Base-by-base conservation (phyloP, 192 early-diverging fungal genomes). In the Mortierella hygrophila region DNA sequence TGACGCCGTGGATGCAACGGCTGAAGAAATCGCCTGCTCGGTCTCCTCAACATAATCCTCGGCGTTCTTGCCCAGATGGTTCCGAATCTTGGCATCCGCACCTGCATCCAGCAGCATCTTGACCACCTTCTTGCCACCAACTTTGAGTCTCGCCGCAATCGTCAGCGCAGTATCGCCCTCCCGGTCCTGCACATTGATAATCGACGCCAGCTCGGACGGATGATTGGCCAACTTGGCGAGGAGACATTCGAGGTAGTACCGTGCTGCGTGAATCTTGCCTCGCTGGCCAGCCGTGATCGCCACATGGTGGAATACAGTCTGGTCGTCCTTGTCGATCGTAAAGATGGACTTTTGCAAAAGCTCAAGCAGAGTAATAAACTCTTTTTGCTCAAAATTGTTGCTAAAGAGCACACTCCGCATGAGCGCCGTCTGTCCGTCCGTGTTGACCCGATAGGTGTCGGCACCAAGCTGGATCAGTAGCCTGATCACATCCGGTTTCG, bases 271-370 rank as follows among this genome's bases (percentile, higher is more conserved):
- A 3, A 93, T 89, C 38, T 96, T 93, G 13, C 94, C 95, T 57
- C 94, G 90, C 71, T 91, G 88, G 8, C 91, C 93, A 7, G 97
- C 93, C 1, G 94, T 94, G 8, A 90, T 81, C 0, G 94, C 93
- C 16, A 98, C 94, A 83, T 99, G 98, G 82, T 99, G 98, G 37
- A 99, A 92, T 6, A 99, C 95, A 0, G 96, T 98, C 74, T 96
- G 95, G 73, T 94, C 91, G 68, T 92, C 89, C 79, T 92, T 91
- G 90, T 99, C 98, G 13, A 93, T 90, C 55, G 94, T 87, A 44
- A 92, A 92, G 44, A 98, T 94, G 5, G 94, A 93, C 68, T 94
- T 92, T 73, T 94, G 92, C 9, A 99, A 88, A 8, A 96, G 72
- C 46, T 94, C 92, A 20, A 99, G 75, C 6, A 96, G 82, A 11